phyloP scores from a whole-genome alignment of 2,329 filamentous ascomycete species.

The Blastomyces emzantsi region DNA sequence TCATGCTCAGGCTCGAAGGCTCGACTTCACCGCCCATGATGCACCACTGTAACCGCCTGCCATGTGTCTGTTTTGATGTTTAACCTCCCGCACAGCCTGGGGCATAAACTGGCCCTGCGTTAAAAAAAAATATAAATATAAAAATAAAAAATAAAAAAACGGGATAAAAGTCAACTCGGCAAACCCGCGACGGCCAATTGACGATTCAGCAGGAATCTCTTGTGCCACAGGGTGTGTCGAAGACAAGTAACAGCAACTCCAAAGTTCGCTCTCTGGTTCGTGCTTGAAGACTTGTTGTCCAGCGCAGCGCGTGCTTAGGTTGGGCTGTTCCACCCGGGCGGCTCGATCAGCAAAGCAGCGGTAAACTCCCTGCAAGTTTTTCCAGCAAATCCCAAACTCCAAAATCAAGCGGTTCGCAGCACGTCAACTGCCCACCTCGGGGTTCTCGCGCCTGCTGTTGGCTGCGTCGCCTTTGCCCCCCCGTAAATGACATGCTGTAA shows the following conservation, averaged over 20 bases:
- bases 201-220: background rate
- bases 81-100: background rate
- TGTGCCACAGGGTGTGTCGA: background rate
- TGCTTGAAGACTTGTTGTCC: background rate
- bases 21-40: background rate
- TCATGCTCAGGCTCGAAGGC: background rate
- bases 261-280: conserved; percentile 3
- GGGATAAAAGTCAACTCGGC: background rate
- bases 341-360: background rate
- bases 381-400: background rate
- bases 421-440: background rate
- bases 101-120: conserved; percentile 1
- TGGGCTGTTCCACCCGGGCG: background rate
- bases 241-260: background rate
- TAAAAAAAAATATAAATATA: background rate
- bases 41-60: background rate
- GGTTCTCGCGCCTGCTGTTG: background rate
- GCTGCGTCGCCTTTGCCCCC: background rate
- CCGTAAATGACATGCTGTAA: background rate
- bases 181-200: conserved; percentile 2
- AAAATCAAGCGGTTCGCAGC: background rate
- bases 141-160: background rate
- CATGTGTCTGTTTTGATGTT: background rate
- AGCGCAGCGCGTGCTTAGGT: conserved; percentile 1
- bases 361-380: background rate